Evolutionary conservation across 139 green algal genomes (phyloP), one percentile per base, ranked within the genome.

Genomic region (Limnomonas spitsbergensis): DNA sequence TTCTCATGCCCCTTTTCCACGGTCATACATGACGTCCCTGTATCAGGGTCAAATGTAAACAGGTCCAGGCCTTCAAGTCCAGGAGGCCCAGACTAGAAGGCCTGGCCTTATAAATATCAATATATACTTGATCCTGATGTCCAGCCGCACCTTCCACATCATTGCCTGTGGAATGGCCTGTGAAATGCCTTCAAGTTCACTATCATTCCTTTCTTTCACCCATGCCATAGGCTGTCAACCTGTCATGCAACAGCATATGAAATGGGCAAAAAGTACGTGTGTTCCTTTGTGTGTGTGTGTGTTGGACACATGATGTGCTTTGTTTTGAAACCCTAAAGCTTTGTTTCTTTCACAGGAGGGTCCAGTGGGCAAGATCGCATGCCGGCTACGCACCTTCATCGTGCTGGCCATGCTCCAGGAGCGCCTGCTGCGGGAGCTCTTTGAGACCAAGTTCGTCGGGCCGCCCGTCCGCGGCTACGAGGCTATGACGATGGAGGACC

Each of bases 371-470:
- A 68, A 70, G 53, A 73, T 83, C 32, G 24, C 37, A 1, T 75
- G 53, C 56, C 68, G 56, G 53, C 54, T 83, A 52, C 71, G 71
- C 38, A 79, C 78, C 3, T 77, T 83, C 34, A 26, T 78, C 20
- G n/a, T 38, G 54, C 54, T 83, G 70, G 26, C 39, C 24, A 1
- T 79, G 54, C 38, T 83, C 54, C 78, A 74, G 36, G 68, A 74
- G 68, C 53, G 56, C 31, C 78, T 83, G 38, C 70, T 79, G 53
- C 38, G 39, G 3, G 78, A 83, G 54, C 53, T 83, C 6, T 83
- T 77, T 34, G 39, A 34, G 70, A 38, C 39, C 31, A 34, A 69
- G 27, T 61, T 53, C 14, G 53, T 37, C 37, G 36, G 29, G 20
- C 75, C 70, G 14, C 70, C 70, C 26, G 67, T 40, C 0, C 38